Base-by-base conservation (phyloP, 1,284 basidiomycete genomes). In the Boletus mariae region DNA sequence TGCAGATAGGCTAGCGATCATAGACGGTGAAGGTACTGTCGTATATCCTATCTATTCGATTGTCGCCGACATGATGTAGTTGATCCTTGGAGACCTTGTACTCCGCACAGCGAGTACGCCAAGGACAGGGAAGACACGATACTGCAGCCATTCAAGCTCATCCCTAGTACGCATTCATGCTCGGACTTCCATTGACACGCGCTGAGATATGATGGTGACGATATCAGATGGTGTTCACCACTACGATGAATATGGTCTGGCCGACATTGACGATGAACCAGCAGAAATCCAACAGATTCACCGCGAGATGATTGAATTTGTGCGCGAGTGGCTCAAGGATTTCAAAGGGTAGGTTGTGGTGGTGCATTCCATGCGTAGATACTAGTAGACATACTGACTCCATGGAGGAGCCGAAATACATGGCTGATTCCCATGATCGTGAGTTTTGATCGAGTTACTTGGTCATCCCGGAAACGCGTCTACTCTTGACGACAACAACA, bases 1-100 rank as follows among this genome's bases (percentile, higher is more conserved):
- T 28, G 80, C 82, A 15, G 86, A 92, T 67, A 76, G 88, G 44
- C 73, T 97, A 48, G 94, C 94, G 0, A 85, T 96, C 61, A 88
- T 97, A 57, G 90, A 93, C 61, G 91, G 90, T 13, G 86, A 90
- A 78, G 79, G 86, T 86, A 50, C 26, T 71, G 62, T 3, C 9
- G 23, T 51, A 15, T 42, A 13, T 17, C 34, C 5, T n/a, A 31
- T 34, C 26, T 40, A 38, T 23, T 41, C 10, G 10, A 12, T 28
- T 41, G 29, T 32, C n/a, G 34, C 50, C 51, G 23, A 58, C 34
- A 44, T 29, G 38, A 46, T 42, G 26, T 54, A 89, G 88, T 87
- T 31, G 92, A 96, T 70, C 94, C 94, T 4, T 97, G 94, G 94
- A 80, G 88, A 56, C 90, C 91, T 0, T 86, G 85, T 56, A 89